Base-by-base conservation (phyloP, 2,329 filamentous ascomycete species). In the Emericellopsis cladophorae region DNA sequence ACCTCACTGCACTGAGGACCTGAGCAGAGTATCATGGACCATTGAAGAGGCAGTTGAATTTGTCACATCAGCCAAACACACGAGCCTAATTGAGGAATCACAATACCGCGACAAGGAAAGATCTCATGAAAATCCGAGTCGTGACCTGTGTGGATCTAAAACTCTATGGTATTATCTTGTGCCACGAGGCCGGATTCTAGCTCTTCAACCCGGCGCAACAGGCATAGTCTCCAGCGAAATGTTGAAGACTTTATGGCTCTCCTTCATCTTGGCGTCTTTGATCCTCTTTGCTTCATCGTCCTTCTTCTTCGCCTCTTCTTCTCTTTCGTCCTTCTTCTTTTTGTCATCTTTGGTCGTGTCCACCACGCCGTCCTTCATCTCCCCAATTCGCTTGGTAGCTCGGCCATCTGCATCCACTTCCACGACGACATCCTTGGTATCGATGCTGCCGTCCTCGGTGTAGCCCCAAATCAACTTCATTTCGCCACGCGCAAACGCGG, bases 401-500 rank as follows among this genome's bases (percentile, higher is more conserved):
- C 65, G 66, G 0, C 72, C 71, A 6, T 72, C 47, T 0, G 54
- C 61, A 36, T 73, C 72, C 2, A 76, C 55, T 42, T 76, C 70
- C 2, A 77, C 72, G 1, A 78, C 61, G 2, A 74, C 65, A 37
- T 78, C 73, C 33, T 62, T 52, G 1, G 61, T 68, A 47, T 78
- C 75, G 3, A 78, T 56, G 42, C 62, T 72, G 4, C 72, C 74
- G 47, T 80, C 76, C 56, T 96, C 90, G 1, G 79, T 88, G 54
- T 89, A 96, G 3, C 67, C 66, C 82, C 84, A 93, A 75, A 96
- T 81, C 34, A 79, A 60, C 39, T 66, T 67, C 2, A 90, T 47
- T 53, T 96, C 88, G 2, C 87, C 83, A 10, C 79, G 75, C 15
- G 72, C 55, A 5, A 79, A 49, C 0, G 82, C 90, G 2, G 84